Base-by-base conservation (phyloP, 2,329 filamentous ascomycete species). In the Ascochyta lentis region DNA sequence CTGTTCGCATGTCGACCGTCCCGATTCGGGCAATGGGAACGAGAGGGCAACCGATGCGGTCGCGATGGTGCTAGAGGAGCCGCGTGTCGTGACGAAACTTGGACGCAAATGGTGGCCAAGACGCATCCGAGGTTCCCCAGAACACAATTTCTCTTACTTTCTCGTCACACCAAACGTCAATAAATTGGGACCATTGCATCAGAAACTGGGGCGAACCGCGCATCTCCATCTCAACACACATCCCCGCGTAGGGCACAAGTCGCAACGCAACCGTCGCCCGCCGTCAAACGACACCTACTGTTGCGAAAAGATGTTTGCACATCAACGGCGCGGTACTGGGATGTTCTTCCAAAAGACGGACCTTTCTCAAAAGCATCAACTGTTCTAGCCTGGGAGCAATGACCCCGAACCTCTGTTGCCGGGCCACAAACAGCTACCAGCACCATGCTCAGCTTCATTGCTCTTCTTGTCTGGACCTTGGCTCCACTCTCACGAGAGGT, bases 1-100 rank as follows among this genome's bases (percentile, higher is more conserved):
- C 6, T 10, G 46, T 26, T 34, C 29, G 24, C 29, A 50, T 35
- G 19, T 15, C 41, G 22, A n/a, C 26, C 8, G 37, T 49, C 53
- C 47, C 37, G 10, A 56, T 56, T 43, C 12, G 37, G 53, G 24
- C 26, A 50, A 19, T 38, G 42, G 37, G 42, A 50, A 50, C 53
- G 47, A 50, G 53, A 45, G 15, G 40, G 46, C 40, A 46, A 54
- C 45, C 35, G 15, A 45, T 41, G 40, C n/a, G 10, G 29, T 24
- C 24, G 37, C 34, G 46, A n/a, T 29, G 26, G 33, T 31, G 49
- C 49, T 40, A 12, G 16, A 6, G 13, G 40, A 39, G 45, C 45
- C 52, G 52, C 52, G 52, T 55, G 52, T 55, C 46, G 34, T 45
- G 41, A 55, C 46, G 46, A 41, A 46, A 31, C 9, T 39, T 42